These are phyloP conservation scores for Dillenia turbinata DNA, from an alignment of 164 flowering plant species.

Conservation along the genomic window DNA sequence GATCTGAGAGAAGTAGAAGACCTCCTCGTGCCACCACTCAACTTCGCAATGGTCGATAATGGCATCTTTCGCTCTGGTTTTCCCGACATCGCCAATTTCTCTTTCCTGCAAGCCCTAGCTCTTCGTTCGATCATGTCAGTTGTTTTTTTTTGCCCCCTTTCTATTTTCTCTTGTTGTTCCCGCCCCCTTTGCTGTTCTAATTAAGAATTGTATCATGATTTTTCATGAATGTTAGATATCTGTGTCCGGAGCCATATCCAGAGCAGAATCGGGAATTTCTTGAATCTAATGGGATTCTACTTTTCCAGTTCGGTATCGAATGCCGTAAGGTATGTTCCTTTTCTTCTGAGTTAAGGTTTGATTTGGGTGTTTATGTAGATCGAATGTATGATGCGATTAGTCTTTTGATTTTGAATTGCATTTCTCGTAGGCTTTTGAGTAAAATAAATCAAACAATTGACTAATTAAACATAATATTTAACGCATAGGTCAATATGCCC, in stretches of 20 bases:
- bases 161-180: too few species aligned
- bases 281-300: constrained; percentile 58
- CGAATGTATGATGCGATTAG: too few species aligned
- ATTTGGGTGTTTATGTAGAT: too few species aligned
- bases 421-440: too few species aligned
- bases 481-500: too few species aligned
- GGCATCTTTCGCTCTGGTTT: constrained; percentile 91
- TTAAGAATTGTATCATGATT: too few species aligned
- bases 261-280: constrained; percentile 69
- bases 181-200: too few species aligned
- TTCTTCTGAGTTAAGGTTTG: too few species aligned
- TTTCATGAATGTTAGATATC: constrained; percentile 29
- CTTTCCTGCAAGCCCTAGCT: constrained; percentile 68
- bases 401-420: too few species aligned
- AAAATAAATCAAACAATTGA: too few species aligned
- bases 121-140: constrained; percentile 84
- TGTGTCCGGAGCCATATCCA: constrained; percentile 93
- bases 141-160: background rate
- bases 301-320: constrained; percentile 81
- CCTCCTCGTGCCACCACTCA: constrained; percentile 62
- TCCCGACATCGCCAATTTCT: constrained; percentile 75
- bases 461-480: too few species aligned
- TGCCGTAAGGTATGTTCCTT: constrained; percentile 51
- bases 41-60: constrained; percentile 86
- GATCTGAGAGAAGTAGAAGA: constrained; percentile 20